Conservation (phyloP, 179 eudicot genomes). For the Beta lomatogona region DNA sequence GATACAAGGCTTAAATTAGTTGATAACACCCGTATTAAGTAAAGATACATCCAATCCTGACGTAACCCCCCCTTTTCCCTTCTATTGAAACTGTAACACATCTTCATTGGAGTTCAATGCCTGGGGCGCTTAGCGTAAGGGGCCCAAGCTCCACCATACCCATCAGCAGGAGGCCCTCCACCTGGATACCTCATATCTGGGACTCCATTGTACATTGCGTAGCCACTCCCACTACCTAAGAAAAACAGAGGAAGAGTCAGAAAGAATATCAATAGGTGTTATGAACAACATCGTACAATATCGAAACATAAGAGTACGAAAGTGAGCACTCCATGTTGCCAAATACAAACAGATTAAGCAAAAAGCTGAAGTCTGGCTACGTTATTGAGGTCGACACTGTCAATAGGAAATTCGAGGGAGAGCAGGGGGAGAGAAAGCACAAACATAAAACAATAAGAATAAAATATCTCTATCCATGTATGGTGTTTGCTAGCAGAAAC, state of each 20-base stretch:
- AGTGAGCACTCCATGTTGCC: neutral
- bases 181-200: slow-evolving; percentile 61
- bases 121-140: slow-evolving; percentile 57
- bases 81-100: neutral
- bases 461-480: neutral
- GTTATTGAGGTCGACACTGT: neutral
- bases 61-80: neutral
- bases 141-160: slow-evolving; percentile 56
- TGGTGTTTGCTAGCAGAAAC: neutral
- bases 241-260: neutral
- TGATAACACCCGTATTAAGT: neutral
- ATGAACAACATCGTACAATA: neutral
- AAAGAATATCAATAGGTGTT: neutral
- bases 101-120: slow-evolving; percentile 19
- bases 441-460: neutral
- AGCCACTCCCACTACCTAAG: slow-evolving; percentile 49
- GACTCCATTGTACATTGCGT: slow-evolving; percentile 54
- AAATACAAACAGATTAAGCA: neutral
- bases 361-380: neutral
- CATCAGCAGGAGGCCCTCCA: slow-evolving; percentile 41
- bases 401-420: neutral
- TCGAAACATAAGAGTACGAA: neutral
- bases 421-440: neutral
- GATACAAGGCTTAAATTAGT: neutral
- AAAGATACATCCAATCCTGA: neutral